Evolutionary conservation across 805 yeast species (phyloP).

Genomic region (Zygosaccharomyces lentus): DNA sequence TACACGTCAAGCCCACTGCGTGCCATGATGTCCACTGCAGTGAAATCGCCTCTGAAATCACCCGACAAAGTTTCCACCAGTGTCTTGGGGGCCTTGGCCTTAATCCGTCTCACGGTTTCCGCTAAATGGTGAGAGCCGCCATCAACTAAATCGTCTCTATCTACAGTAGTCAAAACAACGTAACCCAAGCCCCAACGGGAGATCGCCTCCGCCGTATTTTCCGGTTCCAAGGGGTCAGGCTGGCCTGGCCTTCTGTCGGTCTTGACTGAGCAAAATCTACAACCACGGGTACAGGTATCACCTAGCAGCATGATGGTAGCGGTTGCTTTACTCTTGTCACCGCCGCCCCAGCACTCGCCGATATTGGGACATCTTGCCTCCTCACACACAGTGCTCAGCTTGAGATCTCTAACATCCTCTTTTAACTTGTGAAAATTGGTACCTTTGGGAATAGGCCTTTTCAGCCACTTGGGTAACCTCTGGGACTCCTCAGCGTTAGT

Average conservation of each 20-base stretch:
- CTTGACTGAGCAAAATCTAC: slow-evolving; percentile 95
- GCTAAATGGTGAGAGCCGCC: slow-evolving; percentile 93
- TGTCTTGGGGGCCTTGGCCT: slow-evolving; percentile 82
- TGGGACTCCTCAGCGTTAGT: slow-evolving; percentile 53
- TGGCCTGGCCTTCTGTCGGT: slow-evolving; percentile 83
- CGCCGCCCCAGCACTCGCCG: slow-evolving; percentile 99
- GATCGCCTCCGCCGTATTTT: slow-evolving; percentile 95
- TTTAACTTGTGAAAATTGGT: slow-evolving; percentile 73
- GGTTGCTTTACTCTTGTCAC: slow-evolving; percentile 64
- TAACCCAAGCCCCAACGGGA: slow-evolving; percentile 98
- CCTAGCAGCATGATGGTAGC: slow-evolving; percentile 98
- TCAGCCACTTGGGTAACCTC: slow-evolving; percentile 88
- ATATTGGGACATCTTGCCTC: slow-evolving; percentile 99
- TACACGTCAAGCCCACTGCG: slow-evolving; percentile 87
- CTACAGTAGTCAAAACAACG: slow-evolving; percentile 95
- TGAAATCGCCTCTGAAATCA: slow-evolving; percentile 88
- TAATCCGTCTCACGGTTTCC: slow-evolving; percentile 79
- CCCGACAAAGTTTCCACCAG: slow-evolving; percentile 92
- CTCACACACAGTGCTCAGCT: slow-evolving; percentile 93
- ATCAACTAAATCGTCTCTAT: slow-evolving; percentile 88
- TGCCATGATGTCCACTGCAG: slow-evolving; percentile 76
- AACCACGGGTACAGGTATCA: slow-evolving; percentile 99
- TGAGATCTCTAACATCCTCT: slow-evolving; percentile 80
- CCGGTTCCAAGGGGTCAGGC: slow-evolving; percentile 95
- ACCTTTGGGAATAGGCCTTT: slow-evolving; percentile 97